Percentiles rank a stretch among this genome's conserved stretches.
phyloP scores from a whole-genome alignment of 768 basidiomycete species.

The Phlebiopsis gigantea region DNA sequence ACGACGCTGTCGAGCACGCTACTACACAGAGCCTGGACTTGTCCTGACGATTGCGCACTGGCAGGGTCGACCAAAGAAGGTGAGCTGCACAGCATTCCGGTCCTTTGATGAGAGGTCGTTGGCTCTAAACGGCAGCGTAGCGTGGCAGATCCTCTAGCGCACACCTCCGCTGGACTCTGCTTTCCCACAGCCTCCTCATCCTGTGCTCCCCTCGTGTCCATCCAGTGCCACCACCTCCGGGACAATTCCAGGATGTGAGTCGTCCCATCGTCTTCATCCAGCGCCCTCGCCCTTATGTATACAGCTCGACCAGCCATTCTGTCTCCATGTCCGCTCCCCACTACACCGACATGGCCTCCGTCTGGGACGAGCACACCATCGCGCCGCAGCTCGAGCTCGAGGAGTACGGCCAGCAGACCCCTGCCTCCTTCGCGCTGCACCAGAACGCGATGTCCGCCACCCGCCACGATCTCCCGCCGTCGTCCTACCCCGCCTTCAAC shows the following conservation, averaged over 20 bases:
- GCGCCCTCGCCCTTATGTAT: background rate
- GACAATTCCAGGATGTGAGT: background rate
- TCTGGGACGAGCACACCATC: conserved; percentile 11
- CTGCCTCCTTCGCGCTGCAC: background rate
- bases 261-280: background rate
- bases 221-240: background rate
- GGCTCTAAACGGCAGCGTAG: background rate
- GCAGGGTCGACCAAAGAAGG: background rate
- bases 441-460: background rate
- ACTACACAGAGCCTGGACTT: background rate
- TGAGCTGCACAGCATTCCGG: conserved; percentile 4
- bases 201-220: background rate
- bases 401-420: conserved; percentile 7
- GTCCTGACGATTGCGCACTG: background rate
- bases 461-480: background rate
- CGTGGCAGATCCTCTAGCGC: background rate
- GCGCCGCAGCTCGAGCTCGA: conserved; percentile 15
- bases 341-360: conserved; percentile 11
- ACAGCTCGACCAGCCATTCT: background rate
- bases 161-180: background rate
- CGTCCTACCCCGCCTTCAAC: conserved; percentile 7
- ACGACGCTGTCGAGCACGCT: no score
- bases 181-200: conserved; percentile 1
- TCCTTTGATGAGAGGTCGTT: background rate
- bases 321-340: conserved; percentile 15